A percentile compares a stretch with the other conserved stretches of the same genome.
Conservation (phyloP, 2,329 filamentous ascomycete genomes). For the Fusarium globosum region DNA sequence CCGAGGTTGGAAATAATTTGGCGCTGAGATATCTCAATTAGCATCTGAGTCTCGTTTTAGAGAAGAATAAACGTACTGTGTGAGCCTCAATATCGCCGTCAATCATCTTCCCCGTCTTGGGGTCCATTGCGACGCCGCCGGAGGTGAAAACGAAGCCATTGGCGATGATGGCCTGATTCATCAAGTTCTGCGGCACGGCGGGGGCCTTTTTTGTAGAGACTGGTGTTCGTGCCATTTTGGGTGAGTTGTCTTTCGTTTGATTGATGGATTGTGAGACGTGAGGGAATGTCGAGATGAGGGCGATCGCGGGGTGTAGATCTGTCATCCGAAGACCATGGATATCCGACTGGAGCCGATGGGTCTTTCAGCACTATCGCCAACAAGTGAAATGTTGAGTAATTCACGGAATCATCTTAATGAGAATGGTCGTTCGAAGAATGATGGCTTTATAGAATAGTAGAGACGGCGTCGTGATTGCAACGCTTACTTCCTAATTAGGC, state of each 20-base stretch:
- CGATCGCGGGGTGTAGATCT: conserved; percentile 26
- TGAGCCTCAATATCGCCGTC: conserved; percentile 74
- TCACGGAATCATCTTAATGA: fast-evolving
- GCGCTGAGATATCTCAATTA: conserved; percentile 47
- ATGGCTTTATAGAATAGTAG: no score
- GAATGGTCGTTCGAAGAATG: no score
- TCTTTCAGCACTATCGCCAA: neutral
- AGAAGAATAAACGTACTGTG: conserved; percentile 55
- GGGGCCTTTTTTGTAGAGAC: conserved; percentile 43
- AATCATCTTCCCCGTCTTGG: conserved; percentile 65
- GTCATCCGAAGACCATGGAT: conserved; percentile 6
- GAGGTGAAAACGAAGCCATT: conserved; percentile 76
- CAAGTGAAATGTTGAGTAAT: no score
- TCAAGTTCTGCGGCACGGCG: conserved; percentile 28
- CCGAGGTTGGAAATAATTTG: conserved; percentile 75
- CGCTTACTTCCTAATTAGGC: neutral
- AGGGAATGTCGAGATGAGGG: neutral
- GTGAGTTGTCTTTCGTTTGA: neutral
- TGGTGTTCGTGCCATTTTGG: conserved; percentile 35
- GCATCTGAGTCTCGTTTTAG: fast-evolving
- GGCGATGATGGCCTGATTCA: conserved; percentile 56
- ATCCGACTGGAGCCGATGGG: neutral
- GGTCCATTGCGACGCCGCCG: conserved; percentile 74
- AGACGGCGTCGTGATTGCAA: neutral
- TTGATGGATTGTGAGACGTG: neutral